Evolutionary conservation across 2,329 filamentous ascomycete genomes (phyloP).

Genomic region (Davidsoniella neocaledoniae): DNA sequence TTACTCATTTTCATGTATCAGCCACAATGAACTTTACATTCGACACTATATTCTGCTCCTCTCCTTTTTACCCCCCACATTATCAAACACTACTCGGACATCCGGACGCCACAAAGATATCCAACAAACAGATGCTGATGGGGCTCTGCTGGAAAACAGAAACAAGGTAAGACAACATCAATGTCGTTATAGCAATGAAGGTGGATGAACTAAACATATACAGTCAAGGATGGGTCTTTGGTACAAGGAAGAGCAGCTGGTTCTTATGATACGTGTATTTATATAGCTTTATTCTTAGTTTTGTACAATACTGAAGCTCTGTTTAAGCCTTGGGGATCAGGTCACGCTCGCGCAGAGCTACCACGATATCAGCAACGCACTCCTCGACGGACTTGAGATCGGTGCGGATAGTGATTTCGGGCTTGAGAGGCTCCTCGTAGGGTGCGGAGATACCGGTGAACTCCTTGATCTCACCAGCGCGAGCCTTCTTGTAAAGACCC

Average conservation of each 20-base stretch:
- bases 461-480: conserved; percentile 85
- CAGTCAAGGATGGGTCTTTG: too few relatives aligned
- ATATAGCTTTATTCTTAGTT: neutral
- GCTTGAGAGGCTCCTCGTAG: conserved; percentile 73
- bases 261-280: neutral
- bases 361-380: conserved; percentile 68
- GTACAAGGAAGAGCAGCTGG: too few relatives aligned
- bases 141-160: too few relatives aligned
- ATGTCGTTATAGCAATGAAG: too few relatives aligned
- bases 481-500: conserved; percentile 93
- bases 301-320: neutral
- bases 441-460: conserved; percentile 93
- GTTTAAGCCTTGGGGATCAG: conserved; percentile 12
- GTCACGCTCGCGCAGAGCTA: conserved; percentile 58
- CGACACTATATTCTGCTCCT: too few relatives aligned
- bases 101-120: conserved; percentile 4
- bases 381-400: conserved; percentile 74
- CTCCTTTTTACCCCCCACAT: neutral
- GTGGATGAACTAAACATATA: neutral
- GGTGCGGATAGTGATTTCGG: conserved; percentile 78
- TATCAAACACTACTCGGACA: conserved; percentile 1
- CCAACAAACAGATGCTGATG: too few relatives aligned
- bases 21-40: neutral
- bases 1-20: too few relatives aligned
- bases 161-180: too few relatives aligned